phyloP scores from a whole-genome alignment of 352 stramenopile genomes.

The Elongisporangium senticosum region DNA sequence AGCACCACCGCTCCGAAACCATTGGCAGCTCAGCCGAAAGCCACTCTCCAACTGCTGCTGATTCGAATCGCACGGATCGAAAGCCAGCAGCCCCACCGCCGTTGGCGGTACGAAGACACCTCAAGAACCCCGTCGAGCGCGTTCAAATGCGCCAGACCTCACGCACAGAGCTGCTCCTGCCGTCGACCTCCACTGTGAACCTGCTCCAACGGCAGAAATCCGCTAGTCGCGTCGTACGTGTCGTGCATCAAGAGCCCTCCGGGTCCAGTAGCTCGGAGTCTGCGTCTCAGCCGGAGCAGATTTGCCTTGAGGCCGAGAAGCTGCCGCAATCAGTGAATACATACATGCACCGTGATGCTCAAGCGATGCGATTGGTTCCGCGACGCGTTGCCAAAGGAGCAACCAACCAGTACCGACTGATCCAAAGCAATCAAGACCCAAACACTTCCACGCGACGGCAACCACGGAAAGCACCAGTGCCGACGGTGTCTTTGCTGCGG shows the following conservation, averaged over 20 bases:
- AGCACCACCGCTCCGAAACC: slow-evolving; percentile 18
- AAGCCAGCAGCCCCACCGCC: background rate
- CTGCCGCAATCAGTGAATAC: background rate
- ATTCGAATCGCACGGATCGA: background rate
- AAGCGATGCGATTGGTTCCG: background rate
- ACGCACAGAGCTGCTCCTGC: slow-evolving; percentile 17
- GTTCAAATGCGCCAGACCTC: background rate
- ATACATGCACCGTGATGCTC: background rate
- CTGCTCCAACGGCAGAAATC: slow-evolving; percentile 7
- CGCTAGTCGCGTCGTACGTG: background rate
- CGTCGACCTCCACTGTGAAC: background rate
- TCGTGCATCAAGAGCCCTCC: background rate
- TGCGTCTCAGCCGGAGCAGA: background rate
- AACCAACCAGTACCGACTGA: background rate
- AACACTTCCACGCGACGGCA: background rate
- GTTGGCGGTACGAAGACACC: slow-evolving; percentile 21
- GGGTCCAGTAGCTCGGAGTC: background rate
- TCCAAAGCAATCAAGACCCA: background rate
- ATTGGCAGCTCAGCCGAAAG: background rate
- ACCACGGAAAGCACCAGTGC: background rate
- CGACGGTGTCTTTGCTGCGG: background rate
- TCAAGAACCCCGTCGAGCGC: slow-evolving; percentile 62
- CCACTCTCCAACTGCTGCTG: background rate
- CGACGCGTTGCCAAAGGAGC: background rate
- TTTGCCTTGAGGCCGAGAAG: background rate